A percentile compares a stretch with the other conserved stretches of the same genome.
Evolutionary conservation across 345 rosid genomes (phyloP).

Genomic region (Citrus cavaleriei): DNA sequence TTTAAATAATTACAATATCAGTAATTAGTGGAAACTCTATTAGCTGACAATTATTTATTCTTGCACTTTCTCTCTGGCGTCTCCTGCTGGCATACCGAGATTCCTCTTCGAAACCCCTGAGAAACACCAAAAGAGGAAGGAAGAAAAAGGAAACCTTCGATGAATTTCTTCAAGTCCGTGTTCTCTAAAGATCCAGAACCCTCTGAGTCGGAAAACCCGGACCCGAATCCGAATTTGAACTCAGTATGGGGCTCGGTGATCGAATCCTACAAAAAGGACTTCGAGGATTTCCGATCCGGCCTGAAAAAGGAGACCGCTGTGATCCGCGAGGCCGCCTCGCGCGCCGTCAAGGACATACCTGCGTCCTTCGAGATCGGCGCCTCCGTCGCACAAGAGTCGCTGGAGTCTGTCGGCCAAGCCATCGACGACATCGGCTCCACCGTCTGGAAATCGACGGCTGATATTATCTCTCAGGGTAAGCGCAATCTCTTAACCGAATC

Average conservation of each 20-base stretch:
- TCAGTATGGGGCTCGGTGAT: conserved; percentile 60
- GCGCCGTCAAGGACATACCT: conserved; percentile 64
- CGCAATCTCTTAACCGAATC: conserved; percentile 30
- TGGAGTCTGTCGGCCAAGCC: conserved; percentile 73
- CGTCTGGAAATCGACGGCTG: conserved; percentile 71
- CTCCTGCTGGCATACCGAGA: not conserved
- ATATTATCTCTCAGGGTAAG: conserved; percentile 67
- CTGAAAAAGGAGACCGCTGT: conserved; percentile 61
- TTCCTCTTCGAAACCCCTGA: not conserved
- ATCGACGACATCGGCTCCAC: conserved; percentile 78
- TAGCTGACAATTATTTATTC: not conserved
- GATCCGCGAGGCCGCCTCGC: conserved; percentile 67
- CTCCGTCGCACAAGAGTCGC: conserved; percentile 71
- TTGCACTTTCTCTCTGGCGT: not conserved
- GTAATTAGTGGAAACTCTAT: not conserved
- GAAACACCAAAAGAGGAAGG: not conserved
- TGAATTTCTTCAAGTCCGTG: conserved; percentile 79
- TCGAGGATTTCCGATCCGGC: conserved; percentile 76
- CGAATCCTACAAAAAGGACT: conserved; percentile 61
- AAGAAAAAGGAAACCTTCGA: not conserved
- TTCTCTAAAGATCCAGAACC: conserved; percentile 43
- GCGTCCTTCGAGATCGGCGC: conserved; percentile 68
- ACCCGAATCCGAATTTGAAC: not conserved
- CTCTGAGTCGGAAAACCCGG: conserved; percentile 15
- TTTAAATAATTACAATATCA: not conserved